Evolutionary conservation across 2,329 filamentous ascomycete genomes (phyloP), one percentile per base, ranked within the genome.

Genomic region (Aurifilum marmelostoma): DNA sequence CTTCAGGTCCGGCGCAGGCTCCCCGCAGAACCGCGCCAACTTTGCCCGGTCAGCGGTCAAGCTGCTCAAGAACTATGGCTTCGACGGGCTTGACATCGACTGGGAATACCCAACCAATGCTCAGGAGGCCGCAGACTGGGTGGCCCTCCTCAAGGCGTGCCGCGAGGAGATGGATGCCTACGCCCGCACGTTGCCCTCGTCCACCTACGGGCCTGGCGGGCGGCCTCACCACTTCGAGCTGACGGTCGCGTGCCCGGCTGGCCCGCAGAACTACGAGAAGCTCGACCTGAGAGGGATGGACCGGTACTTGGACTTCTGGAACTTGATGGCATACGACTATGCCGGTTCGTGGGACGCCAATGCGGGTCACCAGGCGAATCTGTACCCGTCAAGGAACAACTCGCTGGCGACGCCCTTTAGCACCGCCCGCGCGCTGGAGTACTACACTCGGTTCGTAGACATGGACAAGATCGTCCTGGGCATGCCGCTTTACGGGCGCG

Each of bases 401-500:
- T 87, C 92, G 0, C 54, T 43, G n/a, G 83, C 84, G 65, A 97
- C 95, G 0, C 94, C 94, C 0, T 97, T 94, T 81, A 93, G 87
- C 79, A 92, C 91, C 2, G 82, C 87, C 4, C 82, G 85, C 0
- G 94, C 94, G 0, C 81, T 98, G 8, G 81, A 88, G 16, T 85
- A 88, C 74, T 98, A 97, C 81, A 82, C 87, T 21, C 84, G 86
- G 16, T 90, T 90, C 8, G 89, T 97, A 0, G 76, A 85, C 0
- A 77, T 89, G 0, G 76, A 83, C 71, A 97, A 97, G 80, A 88
- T 98, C 66, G 92, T 97, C 3, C 79, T 97, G 18, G 94, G 95
- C 2, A 95, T 97, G 91, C 94, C 95, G 2, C 83, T 98, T 16
- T 98, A 97, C 77, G 95, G 95, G 1, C 91, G 94, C 47, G 89